Evolutionary conservation across 2,329 filamentous ascomycete genomes (phyloP).

Genomic region (Penicillium sp.): DNA sequence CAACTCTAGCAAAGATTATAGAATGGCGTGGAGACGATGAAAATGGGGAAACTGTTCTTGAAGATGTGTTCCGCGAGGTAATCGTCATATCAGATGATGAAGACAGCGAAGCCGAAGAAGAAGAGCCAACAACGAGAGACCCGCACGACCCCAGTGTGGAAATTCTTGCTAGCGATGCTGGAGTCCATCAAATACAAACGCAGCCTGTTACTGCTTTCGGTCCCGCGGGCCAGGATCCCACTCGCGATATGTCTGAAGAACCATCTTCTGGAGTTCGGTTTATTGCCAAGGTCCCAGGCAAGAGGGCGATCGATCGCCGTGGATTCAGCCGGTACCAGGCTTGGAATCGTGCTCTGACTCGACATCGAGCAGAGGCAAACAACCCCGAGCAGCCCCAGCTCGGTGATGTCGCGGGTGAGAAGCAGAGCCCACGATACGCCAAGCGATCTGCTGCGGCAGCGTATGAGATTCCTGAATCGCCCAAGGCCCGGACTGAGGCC

Average conservation of each 20-base stretch:
- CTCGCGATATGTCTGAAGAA: constrained; percentile 32
- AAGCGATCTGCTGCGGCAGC: constrained; percentile 14
- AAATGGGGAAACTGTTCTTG: constrained; percentile 48
- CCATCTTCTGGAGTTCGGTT: constrained; percentile 35
- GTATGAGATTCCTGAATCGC: constrained; percentile 15
- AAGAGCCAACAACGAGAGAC: constrained; percentile 20
- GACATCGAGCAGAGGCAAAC: constrained; percentile 32
- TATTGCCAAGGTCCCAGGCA: constrained; percentile 28
- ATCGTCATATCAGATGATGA: constrained; percentile 60
- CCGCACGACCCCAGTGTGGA: constrained; percentile 40
- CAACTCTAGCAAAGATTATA: constrained; percentile 52
- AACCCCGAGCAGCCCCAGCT: constrained; percentile 13
- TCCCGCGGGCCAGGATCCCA: constrained; percentile 14
- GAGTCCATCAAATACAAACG: constrained; percentile 32
- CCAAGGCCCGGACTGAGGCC: constrained; percentile 7
- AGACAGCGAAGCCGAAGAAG: constrained; percentile 43
- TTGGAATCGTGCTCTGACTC: constrained; percentile 42
- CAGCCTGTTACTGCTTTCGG: constrained; percentile 26
- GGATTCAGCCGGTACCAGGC: constrained; percentile 45
- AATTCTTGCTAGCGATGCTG: constrained; percentile 38
- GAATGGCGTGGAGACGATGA: constrained; percentile 59
- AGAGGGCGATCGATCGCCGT: constrained; percentile 37
- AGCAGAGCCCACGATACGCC: constrained; percentile 16
- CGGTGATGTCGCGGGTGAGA: constrained; percentile 8
- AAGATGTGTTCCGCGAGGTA: constrained; percentile 59